phyloP scores from a whole-genome alignment of 2,329 filamentous ascomycete genomes.

The Hypoxylon sp. region DNA sequence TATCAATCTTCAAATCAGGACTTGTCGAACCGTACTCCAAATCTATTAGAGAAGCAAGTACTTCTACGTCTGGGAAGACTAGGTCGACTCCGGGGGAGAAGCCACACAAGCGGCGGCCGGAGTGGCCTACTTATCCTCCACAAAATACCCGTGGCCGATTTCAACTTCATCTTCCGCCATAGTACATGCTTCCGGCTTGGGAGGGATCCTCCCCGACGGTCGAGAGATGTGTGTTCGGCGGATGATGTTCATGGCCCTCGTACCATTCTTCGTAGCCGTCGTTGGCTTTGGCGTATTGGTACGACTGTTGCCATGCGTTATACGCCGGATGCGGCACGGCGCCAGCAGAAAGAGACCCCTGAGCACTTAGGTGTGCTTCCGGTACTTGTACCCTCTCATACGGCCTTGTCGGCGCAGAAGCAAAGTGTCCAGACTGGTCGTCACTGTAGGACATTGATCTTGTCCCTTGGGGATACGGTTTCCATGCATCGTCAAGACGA shows the following conservation, averaged over 20 bases:
- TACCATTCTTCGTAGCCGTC: slow-evolving; percentile 53
- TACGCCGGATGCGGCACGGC: slow-evolving; percentile 56
- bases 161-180: slow-evolving; percentile 48
- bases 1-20: slow-evolving; percentile 13
- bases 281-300: slow-evolving; percentile 57
- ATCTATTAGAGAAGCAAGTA: slow-evolving; percentile 8
- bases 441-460: slow-evolving; percentile 65
- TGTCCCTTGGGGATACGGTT: slow-evolving; percentile 57
- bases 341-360: slow-evolving; percentile 56
- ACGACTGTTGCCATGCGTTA: slow-evolving; percentile 61
- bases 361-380: slow-evolving; percentile 53
- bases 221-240: slow-evolving; percentile 25
- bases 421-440: slow-evolving; percentile 58
- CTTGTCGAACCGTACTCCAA: slow-evolving; percentile 15
- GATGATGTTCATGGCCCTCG: slow-evolving; percentile 55
- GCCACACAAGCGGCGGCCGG: slow-evolving; percentile 1
- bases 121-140: slow-evolving; percentile 8
- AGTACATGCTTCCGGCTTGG: slow-evolving; percentile 52
- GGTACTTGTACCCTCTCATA: slow-evolving; percentile 60
- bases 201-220: slow-evolving; percentile 46
- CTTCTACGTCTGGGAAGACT: neutral
- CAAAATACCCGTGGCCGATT: neutral
- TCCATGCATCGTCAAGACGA: slow-evolving; percentile 61
- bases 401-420: slow-evolving; percentile 55
- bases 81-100: slow-evolving; percentile 1